A percentile compares a stretch with the other conserved stretches of the same genome.
Conservation (phyloP, 2,329 filamentous ascomycete genomes). For the Cadophora luteo-olivacea region DNA sequence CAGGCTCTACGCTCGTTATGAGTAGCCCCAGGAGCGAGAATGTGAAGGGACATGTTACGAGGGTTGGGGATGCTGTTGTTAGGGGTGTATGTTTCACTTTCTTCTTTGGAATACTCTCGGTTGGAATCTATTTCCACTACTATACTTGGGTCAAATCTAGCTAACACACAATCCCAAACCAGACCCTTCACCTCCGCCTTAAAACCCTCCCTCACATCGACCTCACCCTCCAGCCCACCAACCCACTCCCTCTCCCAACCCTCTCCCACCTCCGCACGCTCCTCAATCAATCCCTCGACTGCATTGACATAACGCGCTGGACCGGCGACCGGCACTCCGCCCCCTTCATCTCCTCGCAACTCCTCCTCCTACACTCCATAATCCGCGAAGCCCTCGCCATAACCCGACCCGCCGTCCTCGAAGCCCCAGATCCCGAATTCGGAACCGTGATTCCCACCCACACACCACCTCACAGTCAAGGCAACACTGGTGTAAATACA, state of each 20-base stretch:
- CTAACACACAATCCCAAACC: slow-evolving; percentile 30
- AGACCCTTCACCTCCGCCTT: slow-evolving; percentile 81
- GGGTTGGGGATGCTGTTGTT: slow-evolving; percentile 87
- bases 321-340: slow-evolving; percentile 67
- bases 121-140: background rate
- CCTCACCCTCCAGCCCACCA: slow-evolving; percentile 46
- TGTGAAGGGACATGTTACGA: slow-evolving; percentile 90
- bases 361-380: slow-evolving; percentile 61
- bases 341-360: slow-evolving; percentile 59
- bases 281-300: slow-evolving; percentile 82
- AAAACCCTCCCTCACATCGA: slow-evolving; percentile 62
- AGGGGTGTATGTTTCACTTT: slow-evolving; percentile 72
- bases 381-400: slow-evolving; percentile 58
- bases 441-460: slow-evolving; percentile 21
- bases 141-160: background rate
- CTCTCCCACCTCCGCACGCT: slow-evolving; percentile 76
- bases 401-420: slow-evolving; percentile 50
- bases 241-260: slow-evolving; percentile 67
- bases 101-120: no score
- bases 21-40: slow-evolving; percentile 86
- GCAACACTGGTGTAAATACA: no score
- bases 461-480: slow-evolving; percentile 20
- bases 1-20: slow-evolving; percentile 87
- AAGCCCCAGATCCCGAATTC: background rate
- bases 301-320: slow-evolving; percentile 79